Conservation (phyloP, 805 yeast species). For the Naumovozyma baii region DNA sequence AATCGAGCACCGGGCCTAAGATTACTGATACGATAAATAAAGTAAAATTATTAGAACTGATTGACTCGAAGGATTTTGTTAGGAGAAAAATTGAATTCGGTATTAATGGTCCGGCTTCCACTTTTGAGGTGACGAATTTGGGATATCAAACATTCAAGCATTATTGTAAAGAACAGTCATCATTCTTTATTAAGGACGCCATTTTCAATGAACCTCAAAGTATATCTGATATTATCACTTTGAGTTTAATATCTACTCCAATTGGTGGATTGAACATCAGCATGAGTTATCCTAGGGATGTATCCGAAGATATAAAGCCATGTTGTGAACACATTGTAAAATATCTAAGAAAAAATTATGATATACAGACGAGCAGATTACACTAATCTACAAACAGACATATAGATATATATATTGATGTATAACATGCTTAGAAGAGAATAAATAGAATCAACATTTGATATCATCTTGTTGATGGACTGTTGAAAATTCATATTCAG, state of each 20-base stretch:
- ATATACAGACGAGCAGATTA: too few species aligned
- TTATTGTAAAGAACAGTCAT: conserved; percentile 1
- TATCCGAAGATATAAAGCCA: conserved; percentile 5
- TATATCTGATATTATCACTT: conserved; percentile 16
- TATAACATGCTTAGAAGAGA: too few species aligned
- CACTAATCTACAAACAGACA: too few species aligned
- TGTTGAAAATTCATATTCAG: not conserved
- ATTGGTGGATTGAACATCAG: conserved; percentile 21
- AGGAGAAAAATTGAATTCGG: conserved; percentile 9
- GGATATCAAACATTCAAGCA: conserved; percentile 17
- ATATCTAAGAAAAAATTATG: not conserved
- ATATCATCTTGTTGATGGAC: not conserved
- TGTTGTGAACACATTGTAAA: conserved; percentile 3
- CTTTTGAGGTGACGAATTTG: conserved; percentile 26
- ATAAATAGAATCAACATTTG: too few species aligned
- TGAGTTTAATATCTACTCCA: conserved; percentile 16
- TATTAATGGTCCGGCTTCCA: conserved; percentile 13
- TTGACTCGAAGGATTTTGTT: conserved; percentile 12
- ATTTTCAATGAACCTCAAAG: conserved; percentile 24
- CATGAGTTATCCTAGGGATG: conserved; percentile 15
- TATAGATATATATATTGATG: too few species aligned
- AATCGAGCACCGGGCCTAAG: conserved; percentile 2
- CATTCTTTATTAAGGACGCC: conserved; percentile 16
- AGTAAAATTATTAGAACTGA: conserved; percentile 17
- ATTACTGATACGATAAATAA: conserved; percentile 11